phyloP scores from a whole-genome alignment of 2,329 filamentous ascomycete species.

The Lasiodiplodia gonubiensis region DNA sequence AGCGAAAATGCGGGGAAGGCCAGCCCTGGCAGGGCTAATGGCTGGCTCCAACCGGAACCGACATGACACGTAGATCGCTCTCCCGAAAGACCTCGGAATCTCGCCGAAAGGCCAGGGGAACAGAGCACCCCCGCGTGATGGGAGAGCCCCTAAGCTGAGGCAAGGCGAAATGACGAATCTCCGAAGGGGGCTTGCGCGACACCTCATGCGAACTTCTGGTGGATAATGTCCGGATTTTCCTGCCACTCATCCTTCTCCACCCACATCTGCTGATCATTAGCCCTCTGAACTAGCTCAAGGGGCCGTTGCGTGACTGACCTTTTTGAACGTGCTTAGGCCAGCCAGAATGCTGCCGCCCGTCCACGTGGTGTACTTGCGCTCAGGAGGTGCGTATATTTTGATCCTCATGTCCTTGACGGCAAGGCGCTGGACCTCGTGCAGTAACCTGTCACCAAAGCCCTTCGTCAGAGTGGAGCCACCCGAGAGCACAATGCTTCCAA shows the following conservation, averaged over 20 bases:
- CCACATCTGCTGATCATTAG: conserved; percentile 79
- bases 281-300: conserved; percentile 28
- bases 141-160: conserved; percentile 5
- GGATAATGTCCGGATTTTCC: conserved; percentile 98
- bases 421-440: conserved; percentile 89
- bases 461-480: conserved; percentile 96
- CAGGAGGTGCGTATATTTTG: conserved; percentile 97
- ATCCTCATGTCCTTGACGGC: conserved; percentile 99
- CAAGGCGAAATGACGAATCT: conserved; percentile 19
- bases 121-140: conserved; percentile 18
- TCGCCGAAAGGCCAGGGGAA: conserved; percentile 9
- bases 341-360: conserved; percentile 97
- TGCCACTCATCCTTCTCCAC: conserved; percentile 99
- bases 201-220: conserved; percentile 88
- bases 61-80: conserved; percentile 27
- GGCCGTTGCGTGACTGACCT: conserved; percentile 63
- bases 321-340: conserved; percentile 95
- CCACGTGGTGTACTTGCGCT: conserved; percentile 99
- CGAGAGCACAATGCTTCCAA: conserved; percentile 95
- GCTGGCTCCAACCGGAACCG: conserved; percentile 26
- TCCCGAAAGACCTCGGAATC: conserved; percentile 9
- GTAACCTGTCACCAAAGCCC: conserved; percentile 90
- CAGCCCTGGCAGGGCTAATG: conserved; percentile 15
- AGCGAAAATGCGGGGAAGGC: conserved; percentile 30
- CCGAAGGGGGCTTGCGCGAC: conserved; percentile 13